Conservation (phyloP, 2,329 filamentous ascomycete genomes). For the Aspergillus sp. region DNA sequence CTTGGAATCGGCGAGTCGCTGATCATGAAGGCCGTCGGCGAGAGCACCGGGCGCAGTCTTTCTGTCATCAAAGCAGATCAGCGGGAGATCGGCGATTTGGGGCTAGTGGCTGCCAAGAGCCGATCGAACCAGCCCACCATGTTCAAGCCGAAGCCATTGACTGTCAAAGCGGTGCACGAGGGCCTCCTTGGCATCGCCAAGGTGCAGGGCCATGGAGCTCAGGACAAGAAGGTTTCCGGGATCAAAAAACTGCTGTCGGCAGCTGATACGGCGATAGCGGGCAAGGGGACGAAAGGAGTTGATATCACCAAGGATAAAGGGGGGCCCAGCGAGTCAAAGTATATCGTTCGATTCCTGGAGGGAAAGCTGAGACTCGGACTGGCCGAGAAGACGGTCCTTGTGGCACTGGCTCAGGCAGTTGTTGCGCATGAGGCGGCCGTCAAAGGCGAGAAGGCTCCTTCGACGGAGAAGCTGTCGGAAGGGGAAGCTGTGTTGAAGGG, state of each 20-base stretch:
- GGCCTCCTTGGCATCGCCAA: slow-evolving; percentile 83
- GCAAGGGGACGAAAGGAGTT: slow-evolving; percentile 55
- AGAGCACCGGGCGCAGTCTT: slow-evolving; percentile 80
- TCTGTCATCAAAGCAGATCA: slow-evolving; percentile 91
- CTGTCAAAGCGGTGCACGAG: slow-evolving; percentile 75
- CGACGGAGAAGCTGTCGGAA: slow-evolving; percentile 65
- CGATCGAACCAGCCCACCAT: slow-evolving; percentile 92
- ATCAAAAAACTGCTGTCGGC: slow-evolving; percentile 97
- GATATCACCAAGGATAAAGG: slow-evolving; percentile 91
- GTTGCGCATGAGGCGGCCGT: slow-evolving; percentile 71
- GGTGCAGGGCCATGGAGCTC: slow-evolving; percentile 73
- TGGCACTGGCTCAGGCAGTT: slow-evolving; percentile 80
- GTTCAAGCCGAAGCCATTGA: slow-evolving; percentile 93
- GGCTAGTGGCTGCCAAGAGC: slow-evolving; percentile 90
- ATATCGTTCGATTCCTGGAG: slow-evolving; percentile 82
- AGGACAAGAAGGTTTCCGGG: slow-evolving; percentile 79
- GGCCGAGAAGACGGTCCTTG: slow-evolving; percentile 84
- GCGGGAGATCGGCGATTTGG: slow-evolving; percentile 90
- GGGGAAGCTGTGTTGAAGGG: slow-evolving; percentile 81
- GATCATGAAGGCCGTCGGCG: slow-evolving; percentile 97
- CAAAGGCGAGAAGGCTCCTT: slow-evolving; percentile 59
- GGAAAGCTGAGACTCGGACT: slow-evolving; percentile 87
- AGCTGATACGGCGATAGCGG: slow-evolving; percentile 63
- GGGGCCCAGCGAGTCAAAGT: slow-evolving; percentile 90
- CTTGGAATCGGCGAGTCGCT: slow-evolving; percentile 96